Conservation (phyloP, 2,329 filamentous ascomycete genomes). For the Trichoderma brevicompactum region DNA sequence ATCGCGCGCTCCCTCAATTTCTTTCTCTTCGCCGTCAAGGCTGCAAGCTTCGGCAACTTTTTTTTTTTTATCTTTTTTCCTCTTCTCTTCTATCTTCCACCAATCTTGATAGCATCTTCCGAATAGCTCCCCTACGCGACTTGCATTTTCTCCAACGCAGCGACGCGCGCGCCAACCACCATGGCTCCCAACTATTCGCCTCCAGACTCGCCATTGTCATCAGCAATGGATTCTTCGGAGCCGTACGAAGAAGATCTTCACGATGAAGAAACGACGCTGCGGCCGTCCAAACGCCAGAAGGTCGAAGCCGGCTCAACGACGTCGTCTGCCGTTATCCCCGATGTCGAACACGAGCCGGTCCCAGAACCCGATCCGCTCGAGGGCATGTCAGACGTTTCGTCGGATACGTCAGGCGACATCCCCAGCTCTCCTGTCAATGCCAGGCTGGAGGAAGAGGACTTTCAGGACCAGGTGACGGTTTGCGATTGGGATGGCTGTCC, state of each 20-base stretch:
- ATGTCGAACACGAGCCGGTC: slow-evolving; percentile 51
- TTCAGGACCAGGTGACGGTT: slow-evolving; percentile 75
- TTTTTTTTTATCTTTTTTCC: background rate
- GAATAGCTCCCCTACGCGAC: slow-evolving; percentile 6
- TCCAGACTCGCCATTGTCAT: slow-evolving; percentile 54
- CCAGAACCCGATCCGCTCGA: slow-evolving; percentile 59
- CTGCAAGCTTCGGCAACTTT: background rate
- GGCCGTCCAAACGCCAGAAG: slow-evolving; percentile 55
- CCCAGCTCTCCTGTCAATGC: slow-evolving; percentile 71
- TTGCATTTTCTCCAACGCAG: background rate
- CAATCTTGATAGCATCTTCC: too few species aligned
- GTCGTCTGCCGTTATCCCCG: slow-evolving; percentile 50
- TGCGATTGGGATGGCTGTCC: slow-evolving; percentile 80
- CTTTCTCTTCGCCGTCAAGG: background rate
- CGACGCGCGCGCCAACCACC: slow-evolving; percentile 33
- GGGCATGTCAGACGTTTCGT: slow-evolving; percentile 75
- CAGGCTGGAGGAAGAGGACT: slow-evolving; percentile 73
- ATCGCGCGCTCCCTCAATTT: slow-evolving; percentile 16
- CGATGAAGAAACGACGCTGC: slow-evolving; percentile 45
- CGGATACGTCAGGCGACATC: slow-evolving; percentile 86
- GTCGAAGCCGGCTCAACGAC: slow-evolving; percentile 51
- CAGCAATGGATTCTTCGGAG: slow-evolving; percentile 50
- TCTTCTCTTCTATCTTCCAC: background rate
- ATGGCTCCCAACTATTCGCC: slow-evolving; percentile 47
- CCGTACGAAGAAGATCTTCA: slow-evolving; percentile 53